phyloP scores from a whole-genome alignment of 345 rosid species.

The Brassica cretica region DNA sequence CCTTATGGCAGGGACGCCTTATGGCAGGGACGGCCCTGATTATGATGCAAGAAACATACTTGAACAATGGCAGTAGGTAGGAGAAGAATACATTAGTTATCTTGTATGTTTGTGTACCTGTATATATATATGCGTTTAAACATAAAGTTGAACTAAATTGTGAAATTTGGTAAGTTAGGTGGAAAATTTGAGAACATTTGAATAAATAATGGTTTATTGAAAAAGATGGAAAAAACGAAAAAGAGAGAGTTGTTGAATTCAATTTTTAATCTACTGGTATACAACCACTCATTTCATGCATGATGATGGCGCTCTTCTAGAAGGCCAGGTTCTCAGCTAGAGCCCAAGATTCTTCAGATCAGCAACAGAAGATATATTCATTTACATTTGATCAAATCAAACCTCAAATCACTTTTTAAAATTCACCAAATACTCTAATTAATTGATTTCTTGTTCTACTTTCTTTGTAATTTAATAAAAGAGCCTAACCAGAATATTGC shows the following conservation, averaged over 20 bases:
- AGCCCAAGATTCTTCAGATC: slow-evolving; percentile 12
- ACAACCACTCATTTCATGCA: slow-evolving; percentile 39
- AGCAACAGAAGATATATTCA: slow-evolving; percentile 10
- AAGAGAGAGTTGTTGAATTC: slow-evolving; percentile 36
- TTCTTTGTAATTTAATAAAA: not conserved
- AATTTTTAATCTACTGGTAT: slow-evolving; percentile 27
- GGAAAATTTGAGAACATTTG: slow-evolving; percentile 8
- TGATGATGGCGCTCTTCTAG: slow-evolving; percentile 36
- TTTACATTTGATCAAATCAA: slow-evolving; percentile 10
- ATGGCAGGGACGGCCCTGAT: too few species aligned
- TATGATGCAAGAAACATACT: slow-evolving; percentile 1
- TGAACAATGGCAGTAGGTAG: not conserved
- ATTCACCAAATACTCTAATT: not conserved
- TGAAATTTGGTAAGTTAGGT: slow-evolving; percentile 43
- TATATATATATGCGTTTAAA: slow-evolving; percentile 4
- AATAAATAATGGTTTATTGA: not conserved
- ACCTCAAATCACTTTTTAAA: slow-evolving; percentile 10
- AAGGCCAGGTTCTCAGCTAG: slow-evolving; percentile 22
- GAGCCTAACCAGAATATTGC: not conserved
- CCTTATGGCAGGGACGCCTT: too few species aligned
- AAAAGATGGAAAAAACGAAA: slow-evolving; percentile 19
- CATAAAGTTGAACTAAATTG: slow-evolving; percentile 11
- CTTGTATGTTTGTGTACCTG: not conserved
- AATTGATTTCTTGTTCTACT: not conserved
- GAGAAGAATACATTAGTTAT: not conserved